Conservation (phyloP, 495 filamentous ascomycete species). For the Venustampulla echinocandica region DNA sequence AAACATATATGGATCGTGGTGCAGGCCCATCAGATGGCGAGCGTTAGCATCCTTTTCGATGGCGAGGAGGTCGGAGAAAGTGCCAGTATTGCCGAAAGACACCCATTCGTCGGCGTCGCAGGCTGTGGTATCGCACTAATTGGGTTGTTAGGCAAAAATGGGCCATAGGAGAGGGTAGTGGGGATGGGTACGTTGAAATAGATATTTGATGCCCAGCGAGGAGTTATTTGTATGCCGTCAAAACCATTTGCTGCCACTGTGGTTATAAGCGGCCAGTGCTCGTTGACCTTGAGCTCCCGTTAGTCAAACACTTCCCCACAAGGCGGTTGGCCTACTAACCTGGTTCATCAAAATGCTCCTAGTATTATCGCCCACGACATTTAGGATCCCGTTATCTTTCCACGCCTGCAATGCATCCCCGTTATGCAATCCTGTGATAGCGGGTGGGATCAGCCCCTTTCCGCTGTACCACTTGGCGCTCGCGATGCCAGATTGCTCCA, state of each 20-base stretch:
- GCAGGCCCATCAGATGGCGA: slow-evolving; percentile 45
- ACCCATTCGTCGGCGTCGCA: background rate
- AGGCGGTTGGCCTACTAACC: background rate
- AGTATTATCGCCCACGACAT: slow-evolving; percentile 58
- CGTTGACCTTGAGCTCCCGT: slow-evolving; percentile 22
- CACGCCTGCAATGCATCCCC: slow-evolving; percentile 53
- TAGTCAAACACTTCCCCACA: background rate
- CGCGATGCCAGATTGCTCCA: slow-evolving; percentile 41
- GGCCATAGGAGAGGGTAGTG: background rate
- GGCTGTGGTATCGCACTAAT: background rate
- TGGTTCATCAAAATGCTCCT: slow-evolving; percentile 40
- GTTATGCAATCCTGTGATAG: slow-evolving; percentile 58
- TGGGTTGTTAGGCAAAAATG: background rate
- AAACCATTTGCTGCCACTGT: slow-evolving; percentile 43
- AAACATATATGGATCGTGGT: slow-evolving; percentile 43
- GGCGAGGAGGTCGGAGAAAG: slow-evolving; percentile 28
- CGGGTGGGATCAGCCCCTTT: slow-evolving; percentile 52
- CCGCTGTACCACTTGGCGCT: slow-evolving; percentile 34
- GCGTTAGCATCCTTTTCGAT: slow-evolving; percentile 43
- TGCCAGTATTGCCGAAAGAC: background rate
- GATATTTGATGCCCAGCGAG: slow-evolving; percentile 54
- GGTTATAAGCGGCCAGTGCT: slow-evolving; percentile 49
- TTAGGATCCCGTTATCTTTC: slow-evolving; percentile 47
- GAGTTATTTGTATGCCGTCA: slow-evolving; percentile 48
- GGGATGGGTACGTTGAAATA: slow-evolving; percentile 45